These are phyloP conservation scores for Nannizziopsis arthrosporioides DNA, from an alignment of 2,329 filamentous ascomycete genomes.

Conservation along the genomic window DNA sequence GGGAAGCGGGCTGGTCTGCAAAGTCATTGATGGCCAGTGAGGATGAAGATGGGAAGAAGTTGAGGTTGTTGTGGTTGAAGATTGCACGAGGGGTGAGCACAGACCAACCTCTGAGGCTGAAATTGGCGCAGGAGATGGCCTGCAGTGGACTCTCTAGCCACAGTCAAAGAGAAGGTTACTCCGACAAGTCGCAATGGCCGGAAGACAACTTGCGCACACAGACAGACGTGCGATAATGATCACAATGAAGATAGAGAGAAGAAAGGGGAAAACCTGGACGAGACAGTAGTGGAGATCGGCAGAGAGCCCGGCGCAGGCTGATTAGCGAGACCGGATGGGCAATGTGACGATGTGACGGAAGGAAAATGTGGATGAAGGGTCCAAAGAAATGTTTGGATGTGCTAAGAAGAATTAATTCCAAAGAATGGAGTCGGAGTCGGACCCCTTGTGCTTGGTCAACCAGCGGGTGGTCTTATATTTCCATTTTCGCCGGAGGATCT, in stretches of 20 bases:
- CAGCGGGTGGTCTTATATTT: too few species aligned
- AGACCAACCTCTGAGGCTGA: constrained; percentile 20
- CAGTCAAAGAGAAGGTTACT: background rate
- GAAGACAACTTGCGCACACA: background rate
- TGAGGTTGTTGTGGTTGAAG: constrained; percentile 5
- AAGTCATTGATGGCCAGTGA: background rate
- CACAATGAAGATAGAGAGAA: background rate
- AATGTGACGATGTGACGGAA: too few species aligned
- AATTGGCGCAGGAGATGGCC: constrained; percentile 27
- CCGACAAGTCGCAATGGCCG: background rate
- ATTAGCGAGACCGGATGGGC: too few species aligned
- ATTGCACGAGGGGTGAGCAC: constrained; percentile 11
- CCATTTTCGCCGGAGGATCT: too few species aligned
- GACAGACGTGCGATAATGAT: background rate
- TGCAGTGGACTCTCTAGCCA: constrained; percentile 14
- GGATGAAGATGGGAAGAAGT: background rate
- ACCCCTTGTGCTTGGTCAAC: too few species aligned
- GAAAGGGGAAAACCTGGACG: background rate
- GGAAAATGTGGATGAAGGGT: too few species aligned
- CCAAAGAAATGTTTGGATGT: too few species aligned
- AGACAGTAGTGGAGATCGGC: too few species aligned
- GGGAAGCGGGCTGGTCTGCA: background rate
- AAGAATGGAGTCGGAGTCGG: too few species aligned
- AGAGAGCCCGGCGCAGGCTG: too few species aligned
- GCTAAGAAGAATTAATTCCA: too few species aligned